Conservation (phyloP, 106 monocot genomes). For the Phalaenopsis equestris region DNA sequence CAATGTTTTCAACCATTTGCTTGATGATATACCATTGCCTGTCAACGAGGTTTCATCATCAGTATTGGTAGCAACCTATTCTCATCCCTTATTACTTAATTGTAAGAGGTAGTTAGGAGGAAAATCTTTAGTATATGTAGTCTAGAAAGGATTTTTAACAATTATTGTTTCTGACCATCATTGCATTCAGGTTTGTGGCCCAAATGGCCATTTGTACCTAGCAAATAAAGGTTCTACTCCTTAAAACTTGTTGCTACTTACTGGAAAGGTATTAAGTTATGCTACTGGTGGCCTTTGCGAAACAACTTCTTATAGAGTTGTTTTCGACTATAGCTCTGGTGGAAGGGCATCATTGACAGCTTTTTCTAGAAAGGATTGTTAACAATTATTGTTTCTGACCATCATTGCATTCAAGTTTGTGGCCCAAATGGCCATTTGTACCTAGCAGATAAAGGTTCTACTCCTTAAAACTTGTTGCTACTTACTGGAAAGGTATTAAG, state of each 20-base stretch:
- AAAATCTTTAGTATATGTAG: conserved; percentile 34
- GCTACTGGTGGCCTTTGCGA: background rate
- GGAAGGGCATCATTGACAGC: conserved; percentile 27
- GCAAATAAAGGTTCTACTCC: conserved; percentile 53
- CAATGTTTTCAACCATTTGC: conserved; percentile 85
- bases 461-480: conserved; percentile 57
- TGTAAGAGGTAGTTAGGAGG: conserved; percentile 28
- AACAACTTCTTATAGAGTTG: conserved; percentile 46
- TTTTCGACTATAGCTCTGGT: conserved; percentile 29
- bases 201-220: conserved; percentile 85
- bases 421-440: conserved; percentile 92
- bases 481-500: conserved; percentile 77
- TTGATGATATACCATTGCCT: conserved; percentile 84
- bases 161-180: conserved; percentile 70
- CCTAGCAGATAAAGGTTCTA: conserved; percentile 52
- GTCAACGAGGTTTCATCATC: conserved; percentile 77
- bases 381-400: too few relatives aligned
- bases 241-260: conserved; percentile 64
- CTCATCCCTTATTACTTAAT: conserved; percentile 32
- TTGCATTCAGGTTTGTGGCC: conserved; percentile 60
- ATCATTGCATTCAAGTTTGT: conserved; percentile 46
- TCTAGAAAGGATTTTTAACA: conserved; percentile 75
- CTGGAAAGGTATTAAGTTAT: conserved; percentile 75
- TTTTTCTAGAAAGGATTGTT: too few relatives aligned
- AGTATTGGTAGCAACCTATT: conserved; percentile 54